Base-by-base conservation (phyloP, 164 flowering plant species). In the Brasenia schreberi region DNA sequence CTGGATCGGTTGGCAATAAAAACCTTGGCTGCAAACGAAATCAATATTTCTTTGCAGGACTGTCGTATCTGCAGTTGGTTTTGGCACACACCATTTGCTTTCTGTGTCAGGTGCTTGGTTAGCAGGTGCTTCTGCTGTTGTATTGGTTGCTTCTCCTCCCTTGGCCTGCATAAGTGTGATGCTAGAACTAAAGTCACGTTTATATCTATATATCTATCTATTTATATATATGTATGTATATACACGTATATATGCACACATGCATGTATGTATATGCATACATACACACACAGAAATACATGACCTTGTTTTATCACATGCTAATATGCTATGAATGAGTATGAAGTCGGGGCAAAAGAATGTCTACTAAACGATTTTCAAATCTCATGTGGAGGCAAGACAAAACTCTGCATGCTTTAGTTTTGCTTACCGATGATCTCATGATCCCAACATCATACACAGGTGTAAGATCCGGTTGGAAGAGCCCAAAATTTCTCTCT, bases 401-500 rank as follows among this genome's bases (percentile, higher is more conserved):
- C 39, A 33, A 33, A 33, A 33, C 39, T 33, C 39, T 33, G 39
- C 39, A 33, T 33, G 39, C 39, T 33, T 33, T 33, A 33, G 39
- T 33, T 33, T 33, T 33, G 39, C 18, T 58, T 80, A 82, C 87
- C 81, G 72, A 70, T 17, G 75, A 77, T 59, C 83, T 64, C 5
- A 85, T 66, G 56, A 89, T 77, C 9, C 90, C 96, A 19, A 80
- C 62, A 59, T 87, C 80, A 61, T 89, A 89, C 0, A 81, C 88
- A 10, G 91, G 84, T 0, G 80, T 82, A 77, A 82, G 18, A 71
- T 87, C 83, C 0, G 87, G 89, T 39, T 63, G 64, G 74, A 87
- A 86, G 42, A 89, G 77, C 18, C 96, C 90, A 17, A 86, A 87
- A 56, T 90, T 80, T 67, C 85, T 69, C 71, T 90, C 96, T 7